Percentiles rank a stretch among this genome's conserved stretches.
Conservation (phyloP, 2,329 filamentous ascomycete genomes). For the Arthroderma sp. region DNA sequence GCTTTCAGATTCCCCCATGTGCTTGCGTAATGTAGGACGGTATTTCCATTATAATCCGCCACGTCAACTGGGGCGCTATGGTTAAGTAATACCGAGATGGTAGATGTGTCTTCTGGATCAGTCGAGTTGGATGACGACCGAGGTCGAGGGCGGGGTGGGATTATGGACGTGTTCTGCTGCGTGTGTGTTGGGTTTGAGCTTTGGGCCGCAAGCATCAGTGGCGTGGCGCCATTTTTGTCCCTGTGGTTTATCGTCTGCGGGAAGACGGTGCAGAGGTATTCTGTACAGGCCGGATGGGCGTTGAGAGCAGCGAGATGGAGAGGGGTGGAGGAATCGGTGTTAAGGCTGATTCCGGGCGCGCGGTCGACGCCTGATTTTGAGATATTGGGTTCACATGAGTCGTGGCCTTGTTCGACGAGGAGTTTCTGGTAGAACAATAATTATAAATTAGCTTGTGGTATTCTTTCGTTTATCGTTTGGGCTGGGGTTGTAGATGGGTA, state of each 20-base stretch:
- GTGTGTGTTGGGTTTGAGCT: slow-evolving; percentile 12
- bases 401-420: slow-evolving; percentile 63
- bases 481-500: background rate
- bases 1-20: slow-evolving; percentile 69
- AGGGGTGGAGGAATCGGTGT: slow-evolving; percentile 67
- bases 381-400: slow-evolving; percentile 35
- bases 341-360: slow-evolving; percentile 51
- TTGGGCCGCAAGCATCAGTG: slow-evolving; percentile 30
- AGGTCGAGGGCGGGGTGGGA: slow-evolving; percentile 13
- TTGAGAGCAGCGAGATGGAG: slow-evolving; percentile 62
- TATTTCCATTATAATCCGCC: slow-evolving; percentile 64
- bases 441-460: background rate
- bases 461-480: background rate
- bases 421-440: slow-evolving; percentile 33
- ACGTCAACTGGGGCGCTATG: slow-evolving; percentile 37
- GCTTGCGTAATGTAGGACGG: slow-evolving; percentile 73
- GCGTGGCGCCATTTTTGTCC: slow-evolving; percentile 51
- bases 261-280: slow-evolving; percentile 53
- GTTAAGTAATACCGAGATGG: slow-evolving; percentile 17
- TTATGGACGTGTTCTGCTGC: slow-evolving; percentile 11
- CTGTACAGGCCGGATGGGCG: slow-evolving; percentile 61
- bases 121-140: slow-evolving; percentile 10
- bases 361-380: slow-evolving; percentile 17
- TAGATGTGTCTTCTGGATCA: slow-evolving; percentile 16
- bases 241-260: slow-evolving; percentile 49